phyloP scores from a whole-genome alignment of 805 yeast species.

The Lachancea dasiensis region DNA sequence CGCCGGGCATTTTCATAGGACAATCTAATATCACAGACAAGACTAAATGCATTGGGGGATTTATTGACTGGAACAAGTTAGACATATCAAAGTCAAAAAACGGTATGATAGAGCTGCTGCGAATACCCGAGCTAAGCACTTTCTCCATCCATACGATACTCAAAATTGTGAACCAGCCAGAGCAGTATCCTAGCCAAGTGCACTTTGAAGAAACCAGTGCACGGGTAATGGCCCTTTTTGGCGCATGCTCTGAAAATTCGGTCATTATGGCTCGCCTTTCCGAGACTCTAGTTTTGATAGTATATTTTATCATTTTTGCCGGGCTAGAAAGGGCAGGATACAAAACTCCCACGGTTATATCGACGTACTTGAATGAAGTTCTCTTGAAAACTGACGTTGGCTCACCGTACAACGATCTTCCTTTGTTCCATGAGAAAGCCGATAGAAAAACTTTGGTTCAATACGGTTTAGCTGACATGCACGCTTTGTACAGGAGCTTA shows the following conservation, averaged over 20 bases:
- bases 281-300: conserved; percentile 21
- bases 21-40: conserved; percentile 19
- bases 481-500: conserved; percentile 2
- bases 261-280: conserved; percentile 13
- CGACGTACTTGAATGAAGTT: conserved; percentile 19
- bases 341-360: conserved; percentile 18
- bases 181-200: conserved; percentile 18
- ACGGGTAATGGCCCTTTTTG: conserved; percentile 28
- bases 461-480: conserved; percentile 2
- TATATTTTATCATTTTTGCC: conserved; percentile 17
- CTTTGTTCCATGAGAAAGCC: not conserved
- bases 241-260: conserved; percentile 19
- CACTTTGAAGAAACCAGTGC: conserved; percentile 24
- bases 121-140: conserved; percentile 34
- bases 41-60: conserved; percentile 34
- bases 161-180: conserved; percentile 14
- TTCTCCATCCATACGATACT: conserved; percentile 30
- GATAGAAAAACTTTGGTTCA: conserved; percentile 4
- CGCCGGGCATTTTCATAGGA: conserved; percentile 13
- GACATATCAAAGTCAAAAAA: not conserved
- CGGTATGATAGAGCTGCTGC: conserved; percentile 31
- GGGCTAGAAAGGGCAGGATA: conserved; percentile 9
- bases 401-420: conserved; percentile 4
- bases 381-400: conserved; percentile 16
- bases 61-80: conserved; percentile 8